These are phyloP conservation scores for Coemansia sp. DNA, from an alignment of 192 early-diverging fungal genomes.

Conservation along the genomic window DNA sequence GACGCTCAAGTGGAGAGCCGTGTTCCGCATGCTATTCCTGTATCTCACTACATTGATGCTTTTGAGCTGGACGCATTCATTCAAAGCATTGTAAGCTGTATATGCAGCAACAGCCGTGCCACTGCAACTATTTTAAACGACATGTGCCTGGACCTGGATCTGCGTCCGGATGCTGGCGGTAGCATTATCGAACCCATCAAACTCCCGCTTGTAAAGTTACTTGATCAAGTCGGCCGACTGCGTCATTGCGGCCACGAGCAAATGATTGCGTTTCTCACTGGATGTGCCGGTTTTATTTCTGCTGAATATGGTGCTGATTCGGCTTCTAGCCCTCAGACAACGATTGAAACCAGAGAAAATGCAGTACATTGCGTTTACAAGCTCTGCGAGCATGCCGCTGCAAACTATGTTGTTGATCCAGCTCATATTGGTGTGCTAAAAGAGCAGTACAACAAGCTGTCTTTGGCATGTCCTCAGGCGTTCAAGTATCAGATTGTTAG, in stretches of 20 bases:
- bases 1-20: background rate
- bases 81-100: constrained; percentile 26
- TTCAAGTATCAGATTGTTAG: constrained; percentile 37
- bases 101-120: constrained; percentile 12
- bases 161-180: background rate
- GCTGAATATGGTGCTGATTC: constrained; percentile 16
- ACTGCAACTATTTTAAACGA: constrained; percentile 26
- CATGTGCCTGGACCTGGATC: constrained; percentile 2
- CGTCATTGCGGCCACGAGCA: constrained; percentile 40
- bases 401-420: constrained; percentile 30
- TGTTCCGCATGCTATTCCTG: constrained; percentile 6
- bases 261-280: constrained; percentile 21
- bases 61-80: constrained; percentile 48
- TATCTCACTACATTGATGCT: constrained; percentile 12
- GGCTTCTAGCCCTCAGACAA: background rate
- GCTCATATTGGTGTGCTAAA: constrained; percentile 8
- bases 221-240: constrained; percentile 21
- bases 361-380: constrained; percentile 30
- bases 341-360: constrained; percentile 23
- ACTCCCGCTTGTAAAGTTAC: constrained; percentile 19
- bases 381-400: constrained; percentile 34
- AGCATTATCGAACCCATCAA: constrained; percentile 1
- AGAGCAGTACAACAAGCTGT: constrained; percentile 19
- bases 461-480: constrained; percentile 30
- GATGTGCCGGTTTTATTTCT: constrained; percentile 14